Evolutionary conservation across 768 basidiomycete genomes (phyloP).

Genomic region (Tricholomella constricta): DNA sequence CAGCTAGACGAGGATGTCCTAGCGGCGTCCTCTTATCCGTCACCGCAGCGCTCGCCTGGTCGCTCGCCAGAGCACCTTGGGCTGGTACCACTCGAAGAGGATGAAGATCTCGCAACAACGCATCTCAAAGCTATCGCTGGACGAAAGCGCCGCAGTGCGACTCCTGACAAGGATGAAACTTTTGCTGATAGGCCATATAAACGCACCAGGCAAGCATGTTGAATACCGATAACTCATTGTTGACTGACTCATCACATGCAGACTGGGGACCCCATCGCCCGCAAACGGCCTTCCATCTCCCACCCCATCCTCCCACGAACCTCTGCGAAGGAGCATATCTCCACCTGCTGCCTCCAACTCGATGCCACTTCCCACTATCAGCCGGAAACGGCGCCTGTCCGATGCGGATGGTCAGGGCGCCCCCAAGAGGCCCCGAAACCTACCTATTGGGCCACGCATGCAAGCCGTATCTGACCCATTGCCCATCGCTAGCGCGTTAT

Average conservation of each 20-base stretch:
- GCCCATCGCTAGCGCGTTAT: constrained; percentile 11
- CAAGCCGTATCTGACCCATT: constrained; percentile 34
- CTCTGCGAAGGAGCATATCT: neutral
- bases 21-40: constrained; percentile 17
- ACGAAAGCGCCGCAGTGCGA: constrained; percentile 14
- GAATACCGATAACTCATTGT: neutral
- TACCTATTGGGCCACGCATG: constrained; percentile 17
- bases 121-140: neutral
- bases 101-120: neutral
- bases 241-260: neutral
- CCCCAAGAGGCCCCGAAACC: constrained; percentile 28
- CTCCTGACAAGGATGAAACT: neutral
- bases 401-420: constrained; percentile 21
- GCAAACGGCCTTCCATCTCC: constrained; percentile 11
- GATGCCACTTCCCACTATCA: constrained; percentile 3
- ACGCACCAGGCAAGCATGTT: constrained; percentile 14
- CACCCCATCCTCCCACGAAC: constrained; percentile 7
- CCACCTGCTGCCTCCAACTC: neutral
- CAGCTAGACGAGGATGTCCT: neutral
- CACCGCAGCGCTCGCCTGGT: constrained; percentile 19
- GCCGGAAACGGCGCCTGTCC: constrained; percentile 40
- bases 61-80: constrained; percentile 11
- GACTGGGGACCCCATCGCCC: neutral
- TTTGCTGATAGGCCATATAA: constrained; percentile 6
- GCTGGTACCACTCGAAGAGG: neutral